Evolutionary conservation across 257 asterid species (phyloP), one percentile per base, ranked within the genome.

Genomic region (Pogostemon cablin): DNA sequence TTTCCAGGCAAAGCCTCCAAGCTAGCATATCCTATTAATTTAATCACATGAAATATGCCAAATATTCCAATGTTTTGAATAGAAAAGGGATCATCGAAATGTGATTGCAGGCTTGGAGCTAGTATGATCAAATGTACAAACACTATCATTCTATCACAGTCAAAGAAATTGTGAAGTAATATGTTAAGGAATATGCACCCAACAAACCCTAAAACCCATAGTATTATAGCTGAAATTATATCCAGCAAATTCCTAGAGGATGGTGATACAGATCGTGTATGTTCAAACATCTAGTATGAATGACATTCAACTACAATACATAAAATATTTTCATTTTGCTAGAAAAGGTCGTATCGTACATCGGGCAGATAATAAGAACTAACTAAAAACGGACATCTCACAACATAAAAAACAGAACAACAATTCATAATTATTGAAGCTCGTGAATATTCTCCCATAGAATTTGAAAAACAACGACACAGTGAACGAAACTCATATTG

Each of bases 21-120:
- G 15, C 65, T 5, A 6, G 43, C 41, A 44, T 11, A 15, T 71
- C 38, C 20, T 9, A 64, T 35, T 70, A 46, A 43, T 53, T 70
- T 9, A 52, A 9, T n/a, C 53, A 46, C 15, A 59, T 32, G 34
- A 42, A 25, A 25, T 25, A 25, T 25, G 32, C 32, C 32, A 25
- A 25, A 32, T 7, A 40, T 60, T 70, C 41, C 25, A 67, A 41
- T 15, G 68, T 4, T 68, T 2, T 20, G 61, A 32, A 12, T 9
- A 41, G 41, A 25, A 25, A 25, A 0, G 32, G 32, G 32, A 0
- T 25, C 32, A 25, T 25, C 32, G 32, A 25, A 25, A 25, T 25
- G 32, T 25, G 32, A 25, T 25, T 25, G 32, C 32, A 25, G 32
- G 32, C 32, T 25, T 25, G 32, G 32, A 25, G 32, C 32, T 25